A percentile compares a stretch with the other conserved stretches of the same genome.
phyloP scores from a whole-genome alignment of 1,139 yeast genomes.

The Wickerhamomyces sp. region DNA sequence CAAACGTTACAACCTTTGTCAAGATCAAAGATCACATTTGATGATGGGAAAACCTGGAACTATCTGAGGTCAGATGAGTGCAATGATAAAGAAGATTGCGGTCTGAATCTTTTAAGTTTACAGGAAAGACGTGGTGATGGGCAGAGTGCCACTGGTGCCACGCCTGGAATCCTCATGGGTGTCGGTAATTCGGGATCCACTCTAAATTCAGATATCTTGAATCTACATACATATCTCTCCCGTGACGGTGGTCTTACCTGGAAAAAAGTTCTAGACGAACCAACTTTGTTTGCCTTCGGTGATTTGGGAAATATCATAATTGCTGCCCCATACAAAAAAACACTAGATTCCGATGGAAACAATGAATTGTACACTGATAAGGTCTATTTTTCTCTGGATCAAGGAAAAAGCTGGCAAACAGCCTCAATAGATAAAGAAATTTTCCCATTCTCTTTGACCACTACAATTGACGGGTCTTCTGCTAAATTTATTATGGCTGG shows the following conservation, averaged over 20 bases:
- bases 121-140: slow-evolving; percentile 53
- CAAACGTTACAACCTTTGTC: slow-evolving; percentile 19
- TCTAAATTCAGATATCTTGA: slow-evolving; percentile 23
- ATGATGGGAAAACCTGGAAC: slow-evolving; percentile 65
- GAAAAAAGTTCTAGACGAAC: slow-evolving; percentile 50
- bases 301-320: slow-evolving; percentile 76
- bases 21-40: slow-evolving; percentile 46
- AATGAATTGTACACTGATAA: slow-evolving; percentile 22
- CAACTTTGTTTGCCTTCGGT: slow-evolving; percentile 62
- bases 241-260: slow-evolving; percentile 78
- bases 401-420: slow-evolving; percentile 63
- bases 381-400: slow-evolving; percentile 62
- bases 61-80: slow-evolving; percentile 45
- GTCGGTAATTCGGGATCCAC: slow-evolving; percentile 48
- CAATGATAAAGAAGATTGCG: slow-evolving; percentile 40
- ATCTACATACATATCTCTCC: slow-evolving; percentile 54
- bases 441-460: slow-evolving; percentile 42
- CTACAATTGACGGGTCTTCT: slow-evolving; percentile 75
- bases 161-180: slow-evolving; percentile 69
- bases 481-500: slow-evolving; percentile 56
- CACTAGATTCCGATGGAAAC: slow-evolving; percentile 19
- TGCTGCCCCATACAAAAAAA: slow-evolving; percentile 43
- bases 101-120: slow-evolving; percentile 50
- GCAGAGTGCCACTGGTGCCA: slow-evolving; percentile 52
- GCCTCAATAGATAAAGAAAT: slow-evolving; percentile 44